A percentile compares a stretch with the other conserved stretches of the same genome.
phyloP scores from a whole-genome alignment of 139 green algal genomes.

The Micractinium conductrix region DNA sequence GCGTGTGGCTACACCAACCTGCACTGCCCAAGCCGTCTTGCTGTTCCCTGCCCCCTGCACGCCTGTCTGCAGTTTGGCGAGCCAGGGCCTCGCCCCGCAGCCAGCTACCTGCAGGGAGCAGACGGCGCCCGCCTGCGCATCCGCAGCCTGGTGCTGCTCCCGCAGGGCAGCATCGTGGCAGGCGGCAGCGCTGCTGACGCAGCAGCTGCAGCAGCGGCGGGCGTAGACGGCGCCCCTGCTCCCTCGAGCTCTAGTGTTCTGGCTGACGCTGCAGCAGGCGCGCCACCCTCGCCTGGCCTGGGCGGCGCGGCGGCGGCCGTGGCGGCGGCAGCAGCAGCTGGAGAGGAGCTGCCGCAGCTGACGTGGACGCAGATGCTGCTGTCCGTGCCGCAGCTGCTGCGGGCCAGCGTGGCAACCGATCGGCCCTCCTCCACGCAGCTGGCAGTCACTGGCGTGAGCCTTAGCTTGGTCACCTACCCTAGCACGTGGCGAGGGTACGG shows the following conservation, averaged over 20 bases:
- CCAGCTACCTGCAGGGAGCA: constrained; percentile 43
- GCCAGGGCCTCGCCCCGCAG: constrained; percentile 49
- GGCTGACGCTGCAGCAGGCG: background rate
- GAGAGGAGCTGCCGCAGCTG: background rate
- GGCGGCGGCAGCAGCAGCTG: background rate
- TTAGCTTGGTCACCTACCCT: constrained; percentile 42
- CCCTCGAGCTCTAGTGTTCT: too few species aligned
- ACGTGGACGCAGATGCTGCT: constrained; percentile 23
- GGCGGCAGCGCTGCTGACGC: background rate
- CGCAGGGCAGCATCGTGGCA: background rate
- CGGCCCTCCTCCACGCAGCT: constrained; percentile 32
- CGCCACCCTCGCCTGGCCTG: background rate
- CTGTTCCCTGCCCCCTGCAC: background rate
- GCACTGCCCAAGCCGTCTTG: background rate
- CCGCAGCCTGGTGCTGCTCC: constrained; percentile 42
- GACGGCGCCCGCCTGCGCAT: constrained; percentile 49
- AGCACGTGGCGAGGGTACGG: constrained; percentile 28
- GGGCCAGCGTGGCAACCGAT: constrained; percentile 22
- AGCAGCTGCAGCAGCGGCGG: background rate
- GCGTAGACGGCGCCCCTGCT: too few species aligned
- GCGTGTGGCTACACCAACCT: background rate
- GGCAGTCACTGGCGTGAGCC: constrained; percentile 39
- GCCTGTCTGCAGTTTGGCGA: constrained; percentile 45
- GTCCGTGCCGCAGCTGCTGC: constrained; percentile 37
- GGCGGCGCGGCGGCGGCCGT: background rate